Evolutionary conservation across 2,329 filamentous ascomycete species (phyloP), one percentile per base, ranked within the genome.

Genomic region (Knufia fluminis): DNA sequence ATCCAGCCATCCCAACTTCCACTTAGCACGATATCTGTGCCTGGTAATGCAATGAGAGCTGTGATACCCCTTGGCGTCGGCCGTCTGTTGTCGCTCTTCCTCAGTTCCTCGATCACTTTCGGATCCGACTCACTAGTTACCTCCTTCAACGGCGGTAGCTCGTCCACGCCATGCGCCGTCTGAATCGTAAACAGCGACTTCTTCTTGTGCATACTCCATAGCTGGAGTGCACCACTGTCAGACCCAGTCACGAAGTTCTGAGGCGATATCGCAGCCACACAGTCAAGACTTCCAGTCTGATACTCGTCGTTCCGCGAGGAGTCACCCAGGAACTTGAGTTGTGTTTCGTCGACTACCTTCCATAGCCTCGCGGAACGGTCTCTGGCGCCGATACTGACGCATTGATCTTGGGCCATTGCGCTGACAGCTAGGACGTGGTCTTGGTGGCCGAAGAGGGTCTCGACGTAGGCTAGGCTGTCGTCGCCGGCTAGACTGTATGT

Each of bases 361-460:
- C 92, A 98, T 59, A 95, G 70, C 51, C 92, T 78, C 33, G 91
- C 92, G 1, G 90, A 96, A 50, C 91, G 82, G 66, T 98, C 92
- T 56, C 92, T 78, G 4, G 88, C 85, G 49, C 92, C 92, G 16
- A 95, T 92, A 54, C 84, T 92, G 52, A 97, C 77, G 64, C 92
- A 96, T 43, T 88, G 83, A 66, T 97, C 92, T 59, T 89, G 82
- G 1, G 84, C 82, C 54, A 94, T 76, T 19, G 87, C 84, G 55
- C 86, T 85, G 48, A 98, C 79, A 61, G 89, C 86, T 32, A 91
- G 76, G 3, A 97, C 85, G 56, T 86, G 78, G 64, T 97, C 91
- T 64, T 96, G 91, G 68, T 98, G 92, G 39, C 92, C 92, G 63
- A 96, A 97, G 0, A 98, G 75, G 0, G 91, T 97, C 67, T 98